Evolutionary conservation across 2,329 filamentous ascomycete genomes (phyloP).

Genomic region (Aspergillus floridensis): DNA sequence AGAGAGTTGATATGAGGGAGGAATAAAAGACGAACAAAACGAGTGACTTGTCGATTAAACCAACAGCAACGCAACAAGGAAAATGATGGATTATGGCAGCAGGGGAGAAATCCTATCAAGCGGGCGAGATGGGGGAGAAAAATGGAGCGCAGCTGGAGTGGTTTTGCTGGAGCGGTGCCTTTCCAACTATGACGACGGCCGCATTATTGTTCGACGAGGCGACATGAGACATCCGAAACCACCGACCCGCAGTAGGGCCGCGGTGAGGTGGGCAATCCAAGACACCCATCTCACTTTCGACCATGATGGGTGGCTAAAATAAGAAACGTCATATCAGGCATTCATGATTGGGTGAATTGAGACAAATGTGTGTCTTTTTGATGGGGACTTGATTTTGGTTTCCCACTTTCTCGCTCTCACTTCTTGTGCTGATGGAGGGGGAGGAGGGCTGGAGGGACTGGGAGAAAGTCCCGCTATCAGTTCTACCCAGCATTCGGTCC

Average conservation of each 20-base stretch:
- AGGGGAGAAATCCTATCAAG: background rate
- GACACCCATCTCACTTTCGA: constrained; percentile 1
- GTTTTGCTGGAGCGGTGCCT: background rate
- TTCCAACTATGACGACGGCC: background rate
- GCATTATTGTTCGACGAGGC: background rate
- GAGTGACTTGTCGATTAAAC: constrained; percentile 1
- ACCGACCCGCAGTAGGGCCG: constrained; percentile 8
- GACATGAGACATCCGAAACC: constrained; percentile 9
- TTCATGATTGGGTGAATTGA: background rate
- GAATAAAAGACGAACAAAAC: constrained; percentile 1
- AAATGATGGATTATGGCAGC: background rate
- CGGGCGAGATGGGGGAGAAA: constrained; percentile 1
- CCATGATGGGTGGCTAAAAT: constrained; percentile 3
- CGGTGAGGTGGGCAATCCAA: background rate
- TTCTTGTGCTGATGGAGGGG: background rate
- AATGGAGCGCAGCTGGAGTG: constrained; percentile 1
- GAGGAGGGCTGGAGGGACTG: background rate
- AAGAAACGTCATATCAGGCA: constrained; percentile 8
- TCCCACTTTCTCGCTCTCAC: background rate
- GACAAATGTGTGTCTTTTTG: background rate
- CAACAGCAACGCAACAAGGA: background rate
- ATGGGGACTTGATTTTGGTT: background rate
- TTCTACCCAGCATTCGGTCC: background rate
- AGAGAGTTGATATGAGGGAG: background rate
- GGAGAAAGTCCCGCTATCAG: background rate